A percentile compares a stretch with the other conserved stretches of the same genome.
These are phyloP conservation scores for Diaporthe sp. DNA, from an alignment of 2,329 filamentous ascomycete species.

Conservation along the genomic window DNA sequence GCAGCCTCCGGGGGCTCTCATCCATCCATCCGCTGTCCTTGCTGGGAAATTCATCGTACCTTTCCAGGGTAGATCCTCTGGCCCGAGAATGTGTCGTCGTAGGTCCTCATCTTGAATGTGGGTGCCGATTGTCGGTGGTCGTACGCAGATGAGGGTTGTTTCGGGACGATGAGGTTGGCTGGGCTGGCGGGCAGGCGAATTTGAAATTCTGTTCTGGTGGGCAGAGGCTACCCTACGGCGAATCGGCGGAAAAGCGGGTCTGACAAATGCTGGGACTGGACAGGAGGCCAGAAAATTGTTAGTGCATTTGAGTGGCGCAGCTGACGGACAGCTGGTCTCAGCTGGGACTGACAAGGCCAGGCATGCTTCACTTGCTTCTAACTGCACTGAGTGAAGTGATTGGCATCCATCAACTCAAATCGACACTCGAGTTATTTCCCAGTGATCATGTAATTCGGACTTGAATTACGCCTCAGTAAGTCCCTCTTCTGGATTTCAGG, in stretches of 20 bases:
- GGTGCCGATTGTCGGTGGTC: slow-evolving; percentile 54
- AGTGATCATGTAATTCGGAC: background rate
- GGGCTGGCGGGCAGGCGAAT: slow-evolving; percentile 36
- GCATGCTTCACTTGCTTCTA: background rate
- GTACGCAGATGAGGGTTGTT: slow-evolving; percentile 48
- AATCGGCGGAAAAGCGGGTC: slow-evolving; percentile 12
- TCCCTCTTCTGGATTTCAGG: background rate
- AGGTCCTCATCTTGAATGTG: slow-evolving; percentile 72
- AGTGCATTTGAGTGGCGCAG: background rate
- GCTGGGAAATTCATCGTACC: slow-evolving; percentile 61
- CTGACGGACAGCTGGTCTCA: background rate
- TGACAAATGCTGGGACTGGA: background rate
- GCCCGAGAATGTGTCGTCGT: slow-evolving; percentile 77
- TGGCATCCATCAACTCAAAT: background rate
- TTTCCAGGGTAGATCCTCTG: slow-evolving; percentile 78
- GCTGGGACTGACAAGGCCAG: background rate
- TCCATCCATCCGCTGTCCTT: slow-evolving; percentile 17
- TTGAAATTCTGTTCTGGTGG: slow-evolving; percentile 43
- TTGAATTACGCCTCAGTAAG: background rate
- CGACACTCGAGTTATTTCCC: background rate
- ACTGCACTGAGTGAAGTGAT: background rate
- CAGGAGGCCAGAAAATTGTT: slow-evolving; percentile 27
- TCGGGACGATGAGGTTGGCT: slow-evolving; percentile 41
- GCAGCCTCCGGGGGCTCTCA: slow-evolving; percentile 3
- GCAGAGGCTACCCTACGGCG: slow-evolving; percentile 34